Base-by-base conservation (phyloP, 805 yeast species). In the Lachancea nothofagi region DNA sequence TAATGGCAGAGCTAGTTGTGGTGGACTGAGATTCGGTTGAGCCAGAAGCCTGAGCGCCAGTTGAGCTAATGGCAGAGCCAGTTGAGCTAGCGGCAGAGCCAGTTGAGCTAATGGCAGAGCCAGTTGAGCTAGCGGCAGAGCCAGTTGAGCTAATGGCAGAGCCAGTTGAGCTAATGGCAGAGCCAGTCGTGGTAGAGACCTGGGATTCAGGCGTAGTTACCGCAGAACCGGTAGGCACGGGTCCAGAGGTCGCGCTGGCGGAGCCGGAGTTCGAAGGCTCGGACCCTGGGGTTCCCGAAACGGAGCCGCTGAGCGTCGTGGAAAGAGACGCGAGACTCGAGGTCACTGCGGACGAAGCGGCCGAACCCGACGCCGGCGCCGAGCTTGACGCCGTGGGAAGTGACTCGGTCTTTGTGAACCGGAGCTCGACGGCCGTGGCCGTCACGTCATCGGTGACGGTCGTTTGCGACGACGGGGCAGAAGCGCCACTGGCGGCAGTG, bases 391-490 rank as follows among this genome's bases (percentile, higher is more conserved):
- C 40, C 25, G 10, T 39, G 6, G 23, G 5, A 8, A 25, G 19
- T 12, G 17, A n/a, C 6, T 25, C 26, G 5, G 34, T 38, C 40
- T 52, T 52, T 31, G 43, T 42, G 21, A 48, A 38, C 7, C 38
- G 33, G 14, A 38, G 23, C 14, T 33, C 40, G 14, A 43, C 29
- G 3, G 53, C 51, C 8, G 50, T 47, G 5, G 47, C 52, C 10
- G 53, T 46, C 31, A 47, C 45, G 24, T 51, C 51, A n/a, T 45
- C 47, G 12, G 48, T 47, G 17, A 32, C 40, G n/a, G 53, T 46
- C 9, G 50, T 41, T 17, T 29, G 34, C n/a, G n/a, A n/a, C n/a
- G n/a, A n/a, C n/a, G n/a, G n/a, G n/a, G n/a, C n/a, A n/a, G n/a
- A n/a, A 19, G 47, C 39, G 8, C 49, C 50, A 18, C 45, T 29